Conservation (phyloP, 257 asterid species). For the Catharanthus roseus region DNA sequence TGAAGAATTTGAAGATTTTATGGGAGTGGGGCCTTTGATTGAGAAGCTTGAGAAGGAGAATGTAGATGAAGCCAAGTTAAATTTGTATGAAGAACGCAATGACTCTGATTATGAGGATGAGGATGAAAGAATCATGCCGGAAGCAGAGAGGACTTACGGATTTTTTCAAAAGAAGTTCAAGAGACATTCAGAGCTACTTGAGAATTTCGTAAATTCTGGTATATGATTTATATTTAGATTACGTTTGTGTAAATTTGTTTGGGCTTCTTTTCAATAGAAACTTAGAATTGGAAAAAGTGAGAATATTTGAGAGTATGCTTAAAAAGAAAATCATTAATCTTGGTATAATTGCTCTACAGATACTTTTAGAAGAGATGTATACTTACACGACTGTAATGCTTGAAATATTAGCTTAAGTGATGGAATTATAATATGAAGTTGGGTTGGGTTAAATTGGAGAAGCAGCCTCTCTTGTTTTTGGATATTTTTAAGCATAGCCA, state of each 20-base stretch:
- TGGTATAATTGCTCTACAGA: background rate
- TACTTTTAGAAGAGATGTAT: background rate
- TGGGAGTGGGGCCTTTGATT: constrained; percentile 41
- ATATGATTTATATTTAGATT: constrained; percentile 5
- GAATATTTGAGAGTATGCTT: background rate
- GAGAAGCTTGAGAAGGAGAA: constrained; percentile 49
- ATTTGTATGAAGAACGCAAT: constrained; percentile 46
- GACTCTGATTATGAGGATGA: constrained; percentile 75
- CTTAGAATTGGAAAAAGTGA: background rate
- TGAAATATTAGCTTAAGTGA: background rate
- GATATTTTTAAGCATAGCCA: background rate
- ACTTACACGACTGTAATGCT: background rate
- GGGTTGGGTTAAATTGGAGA: background rate
- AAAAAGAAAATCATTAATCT: too few relatives aligned
- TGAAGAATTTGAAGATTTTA: constrained; percentile 47
- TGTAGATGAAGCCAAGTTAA: constrained; percentile 19
- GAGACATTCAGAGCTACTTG: constrained; percentile 52
- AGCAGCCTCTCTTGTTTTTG: background rate
- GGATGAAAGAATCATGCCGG: constrained; percentile 43
- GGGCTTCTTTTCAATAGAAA: background rate
- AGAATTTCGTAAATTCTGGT: constrained; percentile 64
- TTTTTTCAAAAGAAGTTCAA: constrained; percentile 52
- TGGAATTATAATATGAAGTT: background rate
- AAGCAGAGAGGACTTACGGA: constrained; percentile 30
- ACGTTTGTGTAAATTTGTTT: background rate